phyloP scores from a whole-genome alignment of 306 rosid genomes.

The Sophora flavescens region DNA sequence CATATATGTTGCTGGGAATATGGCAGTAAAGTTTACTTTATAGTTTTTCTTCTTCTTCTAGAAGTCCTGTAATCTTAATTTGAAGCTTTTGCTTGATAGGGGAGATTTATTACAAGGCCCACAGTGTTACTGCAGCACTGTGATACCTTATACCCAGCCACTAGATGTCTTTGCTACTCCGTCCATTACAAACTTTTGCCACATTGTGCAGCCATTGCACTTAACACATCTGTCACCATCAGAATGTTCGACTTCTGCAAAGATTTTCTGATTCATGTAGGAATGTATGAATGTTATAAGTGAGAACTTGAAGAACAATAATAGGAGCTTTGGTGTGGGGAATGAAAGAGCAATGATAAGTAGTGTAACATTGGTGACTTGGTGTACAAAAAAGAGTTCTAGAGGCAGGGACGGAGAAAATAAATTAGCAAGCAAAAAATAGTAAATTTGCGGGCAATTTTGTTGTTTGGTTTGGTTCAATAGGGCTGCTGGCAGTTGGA shows the following conservation, averaged over 20 bases:
- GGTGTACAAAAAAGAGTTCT: background rate
- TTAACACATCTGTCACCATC: background rate
- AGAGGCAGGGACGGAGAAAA: conserved; percentile 10
- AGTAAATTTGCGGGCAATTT: conserved; percentile 10
- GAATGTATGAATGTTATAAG: background rate
- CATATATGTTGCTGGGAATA: conserved; percentile 24
- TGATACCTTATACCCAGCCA: conserved; percentile 28
- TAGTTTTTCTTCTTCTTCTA: background rate
- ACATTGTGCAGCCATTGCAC: background rate
- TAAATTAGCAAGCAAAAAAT: background rate
- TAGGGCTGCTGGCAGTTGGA: conserved; percentile 10
- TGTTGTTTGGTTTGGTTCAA: conserved; percentile 12
- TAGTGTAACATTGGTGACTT: background rate
- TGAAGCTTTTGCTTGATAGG: conserved; percentile 8
- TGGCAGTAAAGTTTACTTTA: background rate
- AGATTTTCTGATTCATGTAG: background rate
- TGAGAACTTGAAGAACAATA: conserved; percentile 1
- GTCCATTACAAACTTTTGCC: conserved; percentile 13
- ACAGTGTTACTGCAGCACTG: background rate
- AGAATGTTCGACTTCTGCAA: conserved; percentile 4
- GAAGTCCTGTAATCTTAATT: conserved; percentile 7
- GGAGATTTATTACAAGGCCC: background rate
- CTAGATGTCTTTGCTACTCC: conserved; percentile 8
- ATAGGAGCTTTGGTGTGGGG: background rate
- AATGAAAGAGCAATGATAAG: background rate